Evolutionary conservation across 345 rosid species (phyloP), one percentile per base, ranked within the genome.

Genomic region (Conringia planisiliqua): DNA sequence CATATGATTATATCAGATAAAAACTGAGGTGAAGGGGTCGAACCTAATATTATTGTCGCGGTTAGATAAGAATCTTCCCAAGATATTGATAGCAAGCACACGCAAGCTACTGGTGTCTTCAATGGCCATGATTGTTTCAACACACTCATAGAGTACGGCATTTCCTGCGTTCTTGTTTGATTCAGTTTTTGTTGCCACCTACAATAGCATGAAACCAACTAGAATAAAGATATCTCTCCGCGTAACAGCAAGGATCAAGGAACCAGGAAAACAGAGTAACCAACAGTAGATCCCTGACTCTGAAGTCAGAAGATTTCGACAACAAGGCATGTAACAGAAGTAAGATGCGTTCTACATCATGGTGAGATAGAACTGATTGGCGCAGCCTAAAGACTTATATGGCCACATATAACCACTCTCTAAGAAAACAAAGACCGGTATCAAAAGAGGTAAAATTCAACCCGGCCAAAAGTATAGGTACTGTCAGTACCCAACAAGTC

Each of bases 101-200:
- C 99, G 91, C 71, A 96, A 85, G 70, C 98, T 97, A 83, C 85
- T 89, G 79, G 86, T 90, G 72, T 95, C 99, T 82, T 92, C 99
- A 77, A 92, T 85, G 85, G 98, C 92, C 98, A 92, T 89, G 66
- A 95, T 95, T 64, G 99, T 95, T 74, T 88, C 96, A 75, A 95
- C 99, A 80, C 97, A 95, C 78, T 95, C 96, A 80, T 95, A 95
- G 27, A 95, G 86, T 82, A 95, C 92, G 16, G 99, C 99, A 83
- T 92, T 92, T 65, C 99, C 99, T n/a, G 98, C 96, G 83, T 95
- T 95, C 84, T 92, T 95, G 80, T 95, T 92, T 67, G 99, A 85
- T 80, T 95, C 98, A 4, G 97, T 92, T 89, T 90, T 95, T 69
- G 99, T 92, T 64, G 99, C 98, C 86, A 95, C 99, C 99, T 95